These are phyloP conservation scores for Malus hybrid DNA, from an alignment of 331 rosid species.

Conservation along the genomic window DNA sequence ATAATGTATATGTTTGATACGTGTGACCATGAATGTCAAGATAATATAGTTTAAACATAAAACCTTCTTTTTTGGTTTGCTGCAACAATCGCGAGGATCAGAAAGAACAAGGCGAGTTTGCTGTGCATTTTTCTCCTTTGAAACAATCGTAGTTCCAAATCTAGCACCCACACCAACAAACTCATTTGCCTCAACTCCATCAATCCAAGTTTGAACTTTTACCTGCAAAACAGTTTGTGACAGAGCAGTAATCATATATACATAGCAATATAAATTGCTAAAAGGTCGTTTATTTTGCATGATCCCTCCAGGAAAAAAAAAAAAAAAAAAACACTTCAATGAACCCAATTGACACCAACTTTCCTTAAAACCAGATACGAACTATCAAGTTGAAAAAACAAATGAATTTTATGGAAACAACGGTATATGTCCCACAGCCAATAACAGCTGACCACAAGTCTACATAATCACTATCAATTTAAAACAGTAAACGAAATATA, in stretches of 20 bases:
- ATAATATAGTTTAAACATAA: neutral
- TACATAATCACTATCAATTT: neutral
- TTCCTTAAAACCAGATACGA: neutral
- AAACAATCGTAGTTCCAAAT: conserved; percentile 80
- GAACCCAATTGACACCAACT: neutral
- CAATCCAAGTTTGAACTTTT: conserved; percentile 94
- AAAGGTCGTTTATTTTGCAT: neutral
- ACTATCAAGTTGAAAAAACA: neutral
- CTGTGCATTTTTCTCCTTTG: conserved; percentile 89
- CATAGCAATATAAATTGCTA: neutral
- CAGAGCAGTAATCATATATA: neutral
- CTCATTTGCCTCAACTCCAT: conserved; percentile 70
- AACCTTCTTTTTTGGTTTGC: conserved; percentile 67
- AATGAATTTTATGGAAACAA: neutral
- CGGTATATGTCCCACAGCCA: neutral
- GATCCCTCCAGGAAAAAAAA: neutral
- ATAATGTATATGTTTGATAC: no score
- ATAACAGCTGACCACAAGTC: neutral
- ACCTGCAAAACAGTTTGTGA: conserved; percentile 36
- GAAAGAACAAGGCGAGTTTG: conserved; percentile 71
- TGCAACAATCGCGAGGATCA: conserved; percentile 85
- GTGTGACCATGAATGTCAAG: conserved; percentile 1
- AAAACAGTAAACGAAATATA: neutral
- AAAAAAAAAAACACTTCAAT: neutral
- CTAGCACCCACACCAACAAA: conserved; percentile 98